A percentile compares a stretch with the other conserved stretches of the same genome.
These are phyloP conservation scores for Xylaria bambusicola DNA, from an alignment of 495 filamentous ascomycete genomes.

Conservation along the genomic window DNA sequence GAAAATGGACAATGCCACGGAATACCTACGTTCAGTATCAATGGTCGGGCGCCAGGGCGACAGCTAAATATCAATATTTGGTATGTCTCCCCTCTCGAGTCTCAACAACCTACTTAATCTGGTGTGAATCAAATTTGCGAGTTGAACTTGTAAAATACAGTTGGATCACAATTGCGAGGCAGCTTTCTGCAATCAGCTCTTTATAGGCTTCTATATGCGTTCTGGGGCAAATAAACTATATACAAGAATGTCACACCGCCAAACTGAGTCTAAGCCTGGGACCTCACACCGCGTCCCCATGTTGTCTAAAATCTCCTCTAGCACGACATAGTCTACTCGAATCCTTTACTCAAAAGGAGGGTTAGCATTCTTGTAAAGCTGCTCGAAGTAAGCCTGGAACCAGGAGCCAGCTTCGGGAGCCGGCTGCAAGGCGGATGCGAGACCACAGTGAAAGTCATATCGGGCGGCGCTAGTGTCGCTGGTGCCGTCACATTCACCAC, in stretches of 20 bases:
- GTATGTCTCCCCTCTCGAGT: no score
- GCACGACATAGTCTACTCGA: no score
- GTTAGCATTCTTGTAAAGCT: constrained; percentile 64
- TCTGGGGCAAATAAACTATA: not conserved
- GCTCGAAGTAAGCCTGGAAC: constrained; percentile 73
- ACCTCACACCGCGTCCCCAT: not conserved
- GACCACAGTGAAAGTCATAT: constrained; percentile 67
- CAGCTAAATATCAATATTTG: no score
- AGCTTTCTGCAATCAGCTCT: no score
- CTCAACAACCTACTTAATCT: no score
- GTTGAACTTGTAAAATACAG: no score
- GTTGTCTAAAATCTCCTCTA: not conserved
- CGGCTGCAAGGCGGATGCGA: constrained; percentile 47
- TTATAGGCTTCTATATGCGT: no score
- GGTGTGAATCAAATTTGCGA: no score
- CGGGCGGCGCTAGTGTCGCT: constrained; percentile 52
- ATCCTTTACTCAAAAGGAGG: constrained; percentile 37
- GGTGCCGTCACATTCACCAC: constrained; percentile 75
- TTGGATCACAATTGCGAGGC: no score
- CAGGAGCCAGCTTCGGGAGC: constrained; percentile 70
- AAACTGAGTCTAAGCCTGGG: not conserved
- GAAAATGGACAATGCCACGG: no score
- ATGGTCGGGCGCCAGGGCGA: no score
- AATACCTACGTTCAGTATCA: no score
- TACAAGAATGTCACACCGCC: constrained; percentile 13